phyloP scores from a whole-genome alignment of 805 yeast species.

The Candida suzukii region DNA sequence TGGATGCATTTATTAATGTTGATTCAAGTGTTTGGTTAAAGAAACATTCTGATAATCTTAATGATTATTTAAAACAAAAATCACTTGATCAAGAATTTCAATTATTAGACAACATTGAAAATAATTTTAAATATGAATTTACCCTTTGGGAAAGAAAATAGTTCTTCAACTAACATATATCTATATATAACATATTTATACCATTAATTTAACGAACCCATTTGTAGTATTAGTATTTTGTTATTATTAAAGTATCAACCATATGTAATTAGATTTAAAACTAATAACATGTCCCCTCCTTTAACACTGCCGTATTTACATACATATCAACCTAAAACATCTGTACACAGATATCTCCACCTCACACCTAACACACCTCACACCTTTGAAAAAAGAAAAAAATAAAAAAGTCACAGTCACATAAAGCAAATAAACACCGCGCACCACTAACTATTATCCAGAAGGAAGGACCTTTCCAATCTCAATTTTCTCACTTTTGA shows the following conservation, averaged over 20 bases:
- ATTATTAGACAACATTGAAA: constrained; percentile 25
- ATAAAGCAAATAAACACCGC: not conserved
- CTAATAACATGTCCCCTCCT: no score
- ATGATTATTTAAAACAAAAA: constrained; percentile 32
- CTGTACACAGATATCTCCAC: no score
- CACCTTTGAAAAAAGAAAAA: not conserved
- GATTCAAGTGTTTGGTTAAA: constrained; percentile 30
- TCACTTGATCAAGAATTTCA: constrained; percentile 16
- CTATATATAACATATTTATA: no score
- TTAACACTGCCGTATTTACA: no score
- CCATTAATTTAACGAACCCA: no score
- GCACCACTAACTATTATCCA: not conserved
- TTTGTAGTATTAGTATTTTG: no score
- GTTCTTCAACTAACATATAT: no score
- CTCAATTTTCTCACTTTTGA: not conserved
- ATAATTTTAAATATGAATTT: constrained; percentile 47
- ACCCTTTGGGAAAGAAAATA: constrained; percentile 47
- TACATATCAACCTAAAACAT: no score
- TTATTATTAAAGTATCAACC: no score
- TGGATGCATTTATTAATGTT: constrained; percentile 66
- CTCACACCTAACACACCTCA: no score
- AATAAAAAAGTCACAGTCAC: not conserved
- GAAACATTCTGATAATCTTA: constrained; percentile 28
- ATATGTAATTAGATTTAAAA: no score
- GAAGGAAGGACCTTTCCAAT: no score